A percentile compares a stretch with the other conserved stretches of the same genome.
Conservation (phyloP, 768 basidiomycete genomes). For the Trametes villosa region DNA sequence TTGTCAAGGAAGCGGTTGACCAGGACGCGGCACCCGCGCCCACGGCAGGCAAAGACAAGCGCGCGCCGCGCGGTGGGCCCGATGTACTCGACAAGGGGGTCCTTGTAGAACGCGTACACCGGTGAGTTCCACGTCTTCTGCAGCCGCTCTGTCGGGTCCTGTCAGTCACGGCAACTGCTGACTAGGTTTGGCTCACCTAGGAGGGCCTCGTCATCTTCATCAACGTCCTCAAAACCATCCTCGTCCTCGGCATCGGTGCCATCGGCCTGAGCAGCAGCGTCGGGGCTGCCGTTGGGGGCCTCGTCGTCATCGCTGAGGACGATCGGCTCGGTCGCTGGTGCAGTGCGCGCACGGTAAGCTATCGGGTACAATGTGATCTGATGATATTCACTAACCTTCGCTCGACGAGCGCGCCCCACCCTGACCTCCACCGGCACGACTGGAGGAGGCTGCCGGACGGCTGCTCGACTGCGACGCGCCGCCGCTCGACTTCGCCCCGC, state of each 20-base stretch:
- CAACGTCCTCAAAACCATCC: neutral
- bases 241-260: neutral
- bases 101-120: conserved; percentile 43
- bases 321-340: no score
- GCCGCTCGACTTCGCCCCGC: no score
- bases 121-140: conserved; percentile 38
- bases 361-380: no score
- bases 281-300: neutral
- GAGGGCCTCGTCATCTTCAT: no score
- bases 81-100: conserved; percentile 30
- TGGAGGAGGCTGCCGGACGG: no score
- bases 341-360: no score
- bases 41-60: conserved; percentile 38
- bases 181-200: no score
- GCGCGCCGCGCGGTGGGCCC: conserved; percentile 24
- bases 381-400: no score
- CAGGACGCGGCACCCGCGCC: conserved; percentile 25
- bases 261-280: neutral
- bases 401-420: no score
- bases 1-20: conserved; percentile 31
- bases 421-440: no score
- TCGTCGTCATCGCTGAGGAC: neutral
- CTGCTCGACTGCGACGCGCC: no score
- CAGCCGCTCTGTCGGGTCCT: conserved; percentile 5
- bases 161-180: no score